Base-by-base conservation (phyloP, 441 rosid genomes). In the Eutrema salsugineum region DNA sequence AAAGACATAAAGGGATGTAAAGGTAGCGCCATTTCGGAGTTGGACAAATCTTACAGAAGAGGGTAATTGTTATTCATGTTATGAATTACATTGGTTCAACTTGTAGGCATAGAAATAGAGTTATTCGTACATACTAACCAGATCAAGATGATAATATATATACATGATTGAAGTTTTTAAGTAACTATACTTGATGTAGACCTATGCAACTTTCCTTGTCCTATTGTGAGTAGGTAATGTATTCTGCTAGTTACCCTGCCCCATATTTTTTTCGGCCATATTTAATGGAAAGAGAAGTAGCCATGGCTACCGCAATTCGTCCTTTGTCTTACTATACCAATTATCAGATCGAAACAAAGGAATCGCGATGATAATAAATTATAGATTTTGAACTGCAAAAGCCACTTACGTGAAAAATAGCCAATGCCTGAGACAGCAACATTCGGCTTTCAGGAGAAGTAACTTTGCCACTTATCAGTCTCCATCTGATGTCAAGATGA, bases 381-480 rank as follows among this genome's bases (percentile, higher is more conserved):
- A 5, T 3, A 60, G 1, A 64, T 54, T 28, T 44, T 12, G 47
- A 60, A 62, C 57, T 35, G 30, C 64, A 71, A 32, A 30, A 60
- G 33, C 38, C 40, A 62, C 89, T 86, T 81, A 95, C 99, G 67
- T 91, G 93, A 78, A 95, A 95, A 73, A 95, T 93, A 79, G 90
- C 91, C 57, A 90, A 83, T 59, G 98, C 92, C 53, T 82, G 84
- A 5, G 97, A 95, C 55, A 93, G 89, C 71, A 93, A 88, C 84
- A 56, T 83, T 79, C 85, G 91, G 80, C 68, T 84, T 86, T 56
- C 73, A 75, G 66, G 76, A 70, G 75, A 87, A 89, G 80, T 90
- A 50, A 76, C 86, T 86, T 85, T 91, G 61, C 97, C 95, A 58
- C 88, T 91, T 63, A 91, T 62, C 64, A 95, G 86, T 75, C 82